Evolutionary conservation across 2,329 filamentous ascomycete species (phyloP).

Genomic region (Nannizzia gypsea): DNA sequence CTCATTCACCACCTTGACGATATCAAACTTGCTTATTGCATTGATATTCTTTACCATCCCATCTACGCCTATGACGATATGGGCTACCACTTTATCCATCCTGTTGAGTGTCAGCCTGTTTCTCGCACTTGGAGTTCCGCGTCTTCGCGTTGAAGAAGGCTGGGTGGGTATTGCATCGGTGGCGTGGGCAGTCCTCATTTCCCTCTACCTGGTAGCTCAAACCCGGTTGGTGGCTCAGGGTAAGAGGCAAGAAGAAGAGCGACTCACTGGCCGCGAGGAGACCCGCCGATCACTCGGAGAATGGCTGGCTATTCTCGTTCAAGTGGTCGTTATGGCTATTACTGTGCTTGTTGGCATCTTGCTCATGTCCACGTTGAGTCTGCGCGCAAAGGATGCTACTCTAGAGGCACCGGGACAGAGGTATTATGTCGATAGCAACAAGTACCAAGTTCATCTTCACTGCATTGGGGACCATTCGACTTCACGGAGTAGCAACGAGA

Average conservation of each 20-base stretch:
- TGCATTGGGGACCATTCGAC: slow-evolving; percentile 55
- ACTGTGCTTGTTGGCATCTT: slow-evolving; percentile 60
- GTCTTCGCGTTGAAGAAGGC: slow-evolving; percentile 69
- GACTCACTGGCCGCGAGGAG: slow-evolving; percentile 79
- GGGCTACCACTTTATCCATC: slow-evolving; percentile 54
- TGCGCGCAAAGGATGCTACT: slow-evolving; percentile 68
- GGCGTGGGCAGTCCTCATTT: slow-evolving; percentile 68
- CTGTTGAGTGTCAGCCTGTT: slow-evolving; percentile 65
- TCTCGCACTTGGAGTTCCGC: slow-evolving; percentile 62
- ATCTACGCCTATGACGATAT: slow-evolving; percentile 63
- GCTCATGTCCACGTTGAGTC: slow-evolving; percentile 64
- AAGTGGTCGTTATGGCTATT: slow-evolving; percentile 58
- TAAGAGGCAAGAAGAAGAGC: slow-evolving; percentile 83
- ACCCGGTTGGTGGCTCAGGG: slow-evolving; percentile 83
- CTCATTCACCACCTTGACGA: slow-evolving; percentile 65
- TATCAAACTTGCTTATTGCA: slow-evolving; percentile 62
- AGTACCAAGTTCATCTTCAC: slow-evolving; percentile 77
- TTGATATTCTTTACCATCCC: slow-evolving; percentile 82
- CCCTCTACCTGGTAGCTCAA: slow-evolving; percentile 64
- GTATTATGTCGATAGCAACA: slow-evolving; percentile 69
- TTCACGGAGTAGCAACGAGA: slow-evolving; percentile 27
- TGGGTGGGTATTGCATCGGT: slow-evolving; percentile 84
- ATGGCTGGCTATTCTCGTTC: slow-evolving; percentile 69
- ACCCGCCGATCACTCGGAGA: slow-evolving; percentile 68
- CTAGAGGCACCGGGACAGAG: slow-evolving; percentile 61